These are phyloP conservation scores for Clathrus columnatus DNA, from an alignment of 768 basidiomycete genomes.

Conservation along the genomic window DNA sequence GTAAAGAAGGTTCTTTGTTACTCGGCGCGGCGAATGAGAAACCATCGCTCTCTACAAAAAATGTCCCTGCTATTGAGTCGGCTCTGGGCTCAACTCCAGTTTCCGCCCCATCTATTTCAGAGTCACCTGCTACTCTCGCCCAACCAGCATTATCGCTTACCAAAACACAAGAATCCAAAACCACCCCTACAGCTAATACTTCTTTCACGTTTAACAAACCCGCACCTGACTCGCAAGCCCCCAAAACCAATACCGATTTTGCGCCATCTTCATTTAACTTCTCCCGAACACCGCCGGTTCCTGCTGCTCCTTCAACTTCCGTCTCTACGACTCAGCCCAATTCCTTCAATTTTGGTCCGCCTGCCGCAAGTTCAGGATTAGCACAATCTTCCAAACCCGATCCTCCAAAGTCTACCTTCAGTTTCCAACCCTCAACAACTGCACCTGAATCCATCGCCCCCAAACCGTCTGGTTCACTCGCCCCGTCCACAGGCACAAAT, in stretches of 20 bases:
- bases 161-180: neutral
- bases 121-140: conserved; percentile 5
- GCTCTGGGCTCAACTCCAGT: conserved; percentile 5
- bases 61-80: conserved; percentile 14
- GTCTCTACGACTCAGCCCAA: neutral
- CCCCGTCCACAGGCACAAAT: neutral
- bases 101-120: neutral
- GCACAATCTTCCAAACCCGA: conserved; percentile 6
- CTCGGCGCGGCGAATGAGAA: conserved; percentile 26
- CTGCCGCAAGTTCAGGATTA: neutral
- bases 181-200: conserved; percentile 5
- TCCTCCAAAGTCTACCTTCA: conserved; percentile 12
- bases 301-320: conserved; percentile 4
- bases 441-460: conserved; percentile 8
- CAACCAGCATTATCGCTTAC: conserved; percentile 13
- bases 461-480: conserved; percentile 13
- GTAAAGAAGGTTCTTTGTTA: too few relatives aligned
- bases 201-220: neutral
- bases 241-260: conserved; percentile 15
- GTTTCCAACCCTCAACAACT: conserved; percentile 10
- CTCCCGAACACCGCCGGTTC: neutral
- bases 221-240: conserved; percentile 15
- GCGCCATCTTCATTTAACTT: conserved; percentile 7
- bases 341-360: neutral
- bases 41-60: conserved; percentile 13